phyloP scores from a whole-genome alignment of 2,329 filamentous ascomycete genomes.

The Colletotrichum siamense region DNA sequence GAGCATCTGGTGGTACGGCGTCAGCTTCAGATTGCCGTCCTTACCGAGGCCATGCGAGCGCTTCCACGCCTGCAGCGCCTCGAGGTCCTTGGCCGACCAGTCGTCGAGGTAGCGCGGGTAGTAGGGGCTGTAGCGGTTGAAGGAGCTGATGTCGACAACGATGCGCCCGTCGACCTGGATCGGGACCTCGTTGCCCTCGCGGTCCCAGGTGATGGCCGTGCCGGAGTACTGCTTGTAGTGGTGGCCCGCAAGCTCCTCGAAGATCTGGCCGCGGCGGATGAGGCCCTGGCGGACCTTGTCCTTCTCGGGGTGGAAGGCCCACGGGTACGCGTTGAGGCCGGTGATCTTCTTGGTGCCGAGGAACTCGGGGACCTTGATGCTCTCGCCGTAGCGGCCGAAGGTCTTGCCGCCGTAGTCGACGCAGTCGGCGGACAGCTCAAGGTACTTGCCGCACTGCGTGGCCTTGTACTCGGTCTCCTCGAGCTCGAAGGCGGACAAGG shows the following conservation, averaged over 20 bases:
- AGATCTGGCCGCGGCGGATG: slow-evolving; percentile 45
- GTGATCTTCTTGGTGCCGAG: slow-evolving; percentile 49
- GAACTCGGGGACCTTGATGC: slow-evolving; percentile 44
- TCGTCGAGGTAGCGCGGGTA: slow-evolving; percentile 32
- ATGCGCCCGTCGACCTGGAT: slow-evolving; percentile 37
- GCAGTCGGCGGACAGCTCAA: slow-evolving; percentile 44
- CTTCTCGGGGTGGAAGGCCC: slow-evolving; percentile 46
- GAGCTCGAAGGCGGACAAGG: slow-evolving; percentile 44
- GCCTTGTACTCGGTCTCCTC: slow-evolving; percentile 39
- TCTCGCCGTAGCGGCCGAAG: slow-evolving; percentile 45
- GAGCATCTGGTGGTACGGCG: slow-evolving; percentile 38
- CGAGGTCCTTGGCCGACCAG: slow-evolving; percentile 36
- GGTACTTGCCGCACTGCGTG: slow-evolving; percentile 41
- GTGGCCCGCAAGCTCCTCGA: slow-evolving; percentile 50
- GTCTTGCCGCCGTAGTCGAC: slow-evolving; percentile 54
- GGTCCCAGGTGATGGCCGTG: slow-evolving; percentile 39
- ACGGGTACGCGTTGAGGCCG: slow-evolving; percentile 48
- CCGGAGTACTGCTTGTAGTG: slow-evolving; percentile 54
- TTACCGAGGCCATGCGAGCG: slow-evolving; percentile 27
- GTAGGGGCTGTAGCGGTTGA: slow-evolving; percentile 40
- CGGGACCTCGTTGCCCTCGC: slow-evolving; percentile 31
- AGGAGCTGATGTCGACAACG: slow-evolving; percentile 42
- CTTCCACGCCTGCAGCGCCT: slow-evolving; percentile 30
- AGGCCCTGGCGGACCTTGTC: slow-evolving; percentile 39
- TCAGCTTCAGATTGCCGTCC: slow-evolving; percentile 30